phyloP scores from a whole-genome alignment of 202 grass and related monocot genomes.

The Zoysia matrella region DNA sequence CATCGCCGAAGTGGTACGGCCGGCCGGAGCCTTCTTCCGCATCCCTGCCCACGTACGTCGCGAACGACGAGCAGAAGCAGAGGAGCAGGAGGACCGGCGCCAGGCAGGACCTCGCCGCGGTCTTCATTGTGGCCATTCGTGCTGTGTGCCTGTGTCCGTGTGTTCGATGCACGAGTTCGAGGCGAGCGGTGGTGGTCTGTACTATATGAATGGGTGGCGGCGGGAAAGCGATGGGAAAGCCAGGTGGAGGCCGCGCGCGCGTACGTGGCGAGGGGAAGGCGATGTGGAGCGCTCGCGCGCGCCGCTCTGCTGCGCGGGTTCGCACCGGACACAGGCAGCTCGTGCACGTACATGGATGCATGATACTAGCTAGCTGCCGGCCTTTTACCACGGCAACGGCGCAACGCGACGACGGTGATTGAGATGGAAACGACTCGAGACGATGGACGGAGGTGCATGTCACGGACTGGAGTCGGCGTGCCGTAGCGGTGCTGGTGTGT shows the following conservation, averaged over 20 bases:
- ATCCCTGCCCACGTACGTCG: constrained; percentile 18
- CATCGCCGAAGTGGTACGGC: constrained; percentile 62
- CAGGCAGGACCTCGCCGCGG: background rate
- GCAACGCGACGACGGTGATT: constrained; percentile 16
- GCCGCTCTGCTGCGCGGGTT: background rate
- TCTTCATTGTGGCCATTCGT: constrained; percentile 4
- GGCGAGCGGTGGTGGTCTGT: background rate
- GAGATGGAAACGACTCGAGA: constrained; percentile 2
- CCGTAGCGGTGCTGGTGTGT: too few species aligned
- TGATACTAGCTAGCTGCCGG: background rate
- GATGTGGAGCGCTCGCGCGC: background rate
- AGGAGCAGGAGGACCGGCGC: constrained; percentile 21
- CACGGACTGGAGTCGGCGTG: too few species aligned
- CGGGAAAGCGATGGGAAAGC: background rate
- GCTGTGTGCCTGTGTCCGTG: background rate
- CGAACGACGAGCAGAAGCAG: constrained; percentile 9
- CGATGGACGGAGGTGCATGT: background rate
- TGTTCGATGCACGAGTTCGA: constrained; percentile 17
- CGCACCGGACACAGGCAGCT: background rate
- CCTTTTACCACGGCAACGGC: background rate
- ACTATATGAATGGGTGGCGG: constrained; percentile 21
- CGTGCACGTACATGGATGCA: background rate
- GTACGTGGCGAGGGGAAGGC: constrained; percentile 50
- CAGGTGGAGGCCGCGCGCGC: constrained; percentile 29
- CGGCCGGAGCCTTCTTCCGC: constrained; percentile 6